Percentiles rank a stretch among this genome's conserved stretches.
These are phyloP conservation scores for Torulaspora globosa DNA, from an alignment of 1,139 yeast genomes.

Conservation along the genomic window DNA sequence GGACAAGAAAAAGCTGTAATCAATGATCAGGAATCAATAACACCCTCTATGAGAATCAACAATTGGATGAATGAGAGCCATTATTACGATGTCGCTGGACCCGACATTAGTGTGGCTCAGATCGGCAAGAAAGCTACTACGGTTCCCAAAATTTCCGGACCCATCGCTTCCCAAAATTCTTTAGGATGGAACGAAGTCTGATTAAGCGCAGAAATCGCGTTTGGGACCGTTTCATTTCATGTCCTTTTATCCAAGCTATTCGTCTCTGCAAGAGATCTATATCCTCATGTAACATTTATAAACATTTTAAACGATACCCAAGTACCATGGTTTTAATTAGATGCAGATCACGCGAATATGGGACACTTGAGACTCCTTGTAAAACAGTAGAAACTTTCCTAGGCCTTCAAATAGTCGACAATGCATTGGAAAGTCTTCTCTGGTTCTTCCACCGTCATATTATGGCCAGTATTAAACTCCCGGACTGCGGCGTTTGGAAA, in stretches of 20 bases:
- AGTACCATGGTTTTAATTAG: not conserved
- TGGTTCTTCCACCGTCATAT: constrained; percentile 28
- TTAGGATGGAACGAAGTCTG: constrained; percentile 44
- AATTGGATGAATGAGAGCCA: constrained; percentile 33
- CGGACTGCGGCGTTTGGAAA: constrained; percentile 23
- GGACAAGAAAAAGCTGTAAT: constrained; percentile 11
- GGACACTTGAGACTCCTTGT: no score
- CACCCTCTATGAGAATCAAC: constrained; percentile 31
- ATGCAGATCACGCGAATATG: not conserved
- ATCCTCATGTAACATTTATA: constrained; percentile 13
- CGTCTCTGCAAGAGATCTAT: not conserved
- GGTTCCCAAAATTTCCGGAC: constrained; percentile 42
- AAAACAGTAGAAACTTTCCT: no score
- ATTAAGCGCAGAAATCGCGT: not conserved
- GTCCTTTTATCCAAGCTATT: not conserved
- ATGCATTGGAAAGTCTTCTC: constrained; percentile 20
- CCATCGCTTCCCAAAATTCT: constrained; percentile 47
- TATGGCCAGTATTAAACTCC: constrained; percentile 31
- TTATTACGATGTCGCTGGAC: constrained; percentile 18
- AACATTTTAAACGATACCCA: constrained; percentile 8
- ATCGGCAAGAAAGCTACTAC: constrained; percentile 15
- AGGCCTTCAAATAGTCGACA: constrained; percentile 18
- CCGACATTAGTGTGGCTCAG: constrained; percentile 15
- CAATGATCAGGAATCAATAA: constrained; percentile 26
- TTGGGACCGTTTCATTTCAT: not conserved